These are phyloP conservation scores for Candida krabiensis DNA, from an alignment of 805 yeast species.

Conservation along the genomic window DNA sequence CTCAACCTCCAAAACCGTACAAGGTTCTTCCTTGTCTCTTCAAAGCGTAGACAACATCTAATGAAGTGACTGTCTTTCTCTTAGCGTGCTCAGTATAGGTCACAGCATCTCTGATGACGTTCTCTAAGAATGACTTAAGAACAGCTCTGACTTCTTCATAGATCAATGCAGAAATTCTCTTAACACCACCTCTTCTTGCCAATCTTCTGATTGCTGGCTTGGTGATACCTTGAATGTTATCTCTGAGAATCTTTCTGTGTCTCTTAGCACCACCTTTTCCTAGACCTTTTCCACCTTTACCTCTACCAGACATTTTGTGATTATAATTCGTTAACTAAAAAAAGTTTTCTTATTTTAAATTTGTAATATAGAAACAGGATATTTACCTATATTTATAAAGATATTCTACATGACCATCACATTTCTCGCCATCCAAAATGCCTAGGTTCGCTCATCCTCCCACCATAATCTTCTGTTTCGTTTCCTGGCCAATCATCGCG, in stretches of 20 bases:
- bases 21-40: slow-evolving; percentile 99
- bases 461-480: not conserved
- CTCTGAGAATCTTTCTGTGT: slow-evolving; percentile 99
- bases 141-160: slow-evolving; percentile 99
- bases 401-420: not conserved
- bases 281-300: slow-evolving; percentile 99
- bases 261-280: slow-evolving; percentile 99
- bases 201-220: slow-evolving; percentile 99
- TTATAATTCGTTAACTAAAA: slow-evolving; percentile 17
- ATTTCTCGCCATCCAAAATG: not conserved
- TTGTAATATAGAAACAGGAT: not conserved
- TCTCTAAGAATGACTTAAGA: slow-evolving; percentile 91
- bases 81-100: slow-evolving; percentile 99
- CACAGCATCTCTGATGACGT: slow-evolving; percentile 98
- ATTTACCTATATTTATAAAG: not conserved
- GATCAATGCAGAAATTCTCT: slow-evolving; percentile 98
- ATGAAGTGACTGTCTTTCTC: slow-evolving; percentile 99
- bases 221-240: slow-evolving; percentile 99
- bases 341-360: slow-evolving; percentile 1
- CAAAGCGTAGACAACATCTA: slow-evolving; percentile 98
- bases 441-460: not conserved
- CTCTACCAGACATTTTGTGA: slow-evolving; percentile 92
- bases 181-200: slow-evolving; percentile 99
- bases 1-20: slow-evolving; percentile 99
- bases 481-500: not conserved